Conservation (phyloP, 2,329 filamentous ascomycete genomes). For the Cladosporium sp. region DNA sequence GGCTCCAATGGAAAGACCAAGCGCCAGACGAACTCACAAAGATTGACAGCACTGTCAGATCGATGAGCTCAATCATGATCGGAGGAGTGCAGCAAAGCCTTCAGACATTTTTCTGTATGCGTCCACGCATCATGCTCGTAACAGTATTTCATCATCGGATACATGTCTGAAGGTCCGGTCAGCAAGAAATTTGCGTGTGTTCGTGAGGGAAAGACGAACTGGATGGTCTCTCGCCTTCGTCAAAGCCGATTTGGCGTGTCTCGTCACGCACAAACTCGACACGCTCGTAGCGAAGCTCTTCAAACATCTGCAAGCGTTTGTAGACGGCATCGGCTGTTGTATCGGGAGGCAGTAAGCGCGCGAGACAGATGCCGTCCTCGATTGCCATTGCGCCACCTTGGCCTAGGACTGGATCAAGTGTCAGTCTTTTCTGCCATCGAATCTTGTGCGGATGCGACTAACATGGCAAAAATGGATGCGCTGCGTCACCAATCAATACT, state of each 20-base stretch:
- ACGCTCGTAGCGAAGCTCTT: constrained; percentile 1
- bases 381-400: constrained; percentile 16
- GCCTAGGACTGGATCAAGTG: not conserved
- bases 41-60: not conserved
- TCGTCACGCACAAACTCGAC: not conserved
- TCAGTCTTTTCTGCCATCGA: not conserved
- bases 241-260: not conserved
- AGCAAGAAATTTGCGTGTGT: not conserved
- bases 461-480: constrained; percentile 12
- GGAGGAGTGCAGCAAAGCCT: not conserved
- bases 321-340: not conserved
- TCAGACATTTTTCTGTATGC: not conserved
- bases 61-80: not conserved
- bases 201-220: not conserved
- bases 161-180: not conserved
- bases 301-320: not conserved
- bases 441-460: not conserved
- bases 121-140: constrained; percentile 7
- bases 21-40: no score
- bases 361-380: constrained; percentile 6
- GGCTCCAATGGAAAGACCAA: no score
- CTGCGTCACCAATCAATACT: constrained; percentile 13
- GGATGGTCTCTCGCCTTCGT: not conserved
- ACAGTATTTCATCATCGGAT: constrained; percentile 2
- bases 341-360: not conserved